Conservation (phyloP, 257 asterid genomes). For the Nicotiana sylvestris region DNA sequence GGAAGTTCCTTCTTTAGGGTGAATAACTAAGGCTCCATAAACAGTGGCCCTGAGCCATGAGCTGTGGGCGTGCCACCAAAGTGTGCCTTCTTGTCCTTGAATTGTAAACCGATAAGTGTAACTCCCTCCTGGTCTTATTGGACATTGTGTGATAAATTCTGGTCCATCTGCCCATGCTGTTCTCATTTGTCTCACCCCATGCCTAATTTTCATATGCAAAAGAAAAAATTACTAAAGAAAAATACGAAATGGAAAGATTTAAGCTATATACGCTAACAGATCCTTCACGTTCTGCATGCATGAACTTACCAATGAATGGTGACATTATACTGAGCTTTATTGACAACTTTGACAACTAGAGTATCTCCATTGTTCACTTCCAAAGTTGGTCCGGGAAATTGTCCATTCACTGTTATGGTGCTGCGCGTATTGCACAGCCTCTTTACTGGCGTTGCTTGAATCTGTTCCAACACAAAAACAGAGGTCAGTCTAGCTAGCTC, state of each 20-base stretch:
- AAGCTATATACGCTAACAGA: not conserved
- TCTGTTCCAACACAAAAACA: constrained; percentile 27
- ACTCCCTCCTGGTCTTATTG: constrained; percentile 72
- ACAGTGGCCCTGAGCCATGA: constrained; percentile 96
- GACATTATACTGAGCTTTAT: constrained; percentile 68
- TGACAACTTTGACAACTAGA: constrained; percentile 58
- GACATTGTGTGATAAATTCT: constrained; percentile 82
- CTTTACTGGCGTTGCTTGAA: constrained; percentile 81
- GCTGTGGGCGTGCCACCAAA: constrained; percentile 99
- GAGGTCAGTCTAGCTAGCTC: not conserved
- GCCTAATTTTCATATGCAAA: constrained; percentile 38
- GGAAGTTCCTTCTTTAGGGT: constrained; percentile 56
- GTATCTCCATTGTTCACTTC: constrained; percentile 81
- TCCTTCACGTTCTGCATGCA: not conserved
- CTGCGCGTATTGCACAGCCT: constrained; percentile 88
- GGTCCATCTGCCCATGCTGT: constrained; percentile 95
- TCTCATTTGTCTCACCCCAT: constrained; percentile 76
- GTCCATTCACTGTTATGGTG: constrained; percentile 65
- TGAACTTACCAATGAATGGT: constrained; percentile 75
- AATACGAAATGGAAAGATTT: not conserved
- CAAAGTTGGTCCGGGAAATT: constrained; percentile 77
- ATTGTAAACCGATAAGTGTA: constrained; percentile 74
- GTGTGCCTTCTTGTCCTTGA: constrained; percentile 89
- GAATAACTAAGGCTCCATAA: constrained; percentile 73
- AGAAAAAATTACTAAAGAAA: not conserved